Evolutionary conservation across 495 filamentous ascomycete species (phyloP).

Genomic region (Elasticomyces elasticus): DNA sequence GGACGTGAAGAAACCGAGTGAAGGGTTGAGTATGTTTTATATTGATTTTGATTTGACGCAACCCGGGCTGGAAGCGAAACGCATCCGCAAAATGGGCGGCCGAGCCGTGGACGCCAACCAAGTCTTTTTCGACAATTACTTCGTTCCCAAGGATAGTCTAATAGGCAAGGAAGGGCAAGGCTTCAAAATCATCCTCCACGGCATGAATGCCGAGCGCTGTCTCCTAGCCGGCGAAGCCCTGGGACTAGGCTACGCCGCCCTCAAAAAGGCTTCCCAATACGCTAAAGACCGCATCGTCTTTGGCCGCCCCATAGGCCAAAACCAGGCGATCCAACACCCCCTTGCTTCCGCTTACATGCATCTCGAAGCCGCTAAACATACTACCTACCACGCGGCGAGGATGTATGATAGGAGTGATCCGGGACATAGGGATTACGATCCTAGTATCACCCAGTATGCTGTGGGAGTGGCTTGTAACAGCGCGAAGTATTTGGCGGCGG

Average conservation of each 20-base stretch:
- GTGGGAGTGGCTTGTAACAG: slow-evolving; percentile 66
- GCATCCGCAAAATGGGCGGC: slow-evolving; percentile 75
- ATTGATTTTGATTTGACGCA: slow-evolving; percentile 54
- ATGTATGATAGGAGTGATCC: slow-evolving; percentile 52
- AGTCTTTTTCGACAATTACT: slow-evolving; percentile 71
- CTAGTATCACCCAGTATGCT: slow-evolving; percentile 46
- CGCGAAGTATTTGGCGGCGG: slow-evolving; percentile 70
- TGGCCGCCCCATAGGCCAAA: slow-evolving; percentile 59
- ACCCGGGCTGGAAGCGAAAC: slow-evolving; percentile 52
- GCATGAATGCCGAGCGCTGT: slow-evolving; percentile 76
- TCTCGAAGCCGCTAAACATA: slow-evolving; percentile 67
- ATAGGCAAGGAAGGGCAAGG: slow-evolving; percentile 63
- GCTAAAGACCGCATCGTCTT: slow-evolving; percentile 62
- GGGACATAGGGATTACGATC: slow-evolving; percentile 32
- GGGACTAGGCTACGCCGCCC: slow-evolving; percentile 63
- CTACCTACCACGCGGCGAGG: slow-evolving; percentile 66
- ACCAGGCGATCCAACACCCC: slow-evolving; percentile 67
- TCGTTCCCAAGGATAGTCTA: slow-evolving; percentile 47
- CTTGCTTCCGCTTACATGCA: slow-evolving; percentile 67
- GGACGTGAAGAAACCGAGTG: slow-evolving; percentile 52
- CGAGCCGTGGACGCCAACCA: slow-evolving; percentile 73
- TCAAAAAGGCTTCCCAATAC: slow-evolving; percentile 53
- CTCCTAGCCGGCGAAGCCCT: slow-evolving; percentile 68
- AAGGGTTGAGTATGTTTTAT: slow-evolving; percentile 68
- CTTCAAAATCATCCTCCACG: slow-evolving; percentile 69